A percentile compares a stretch with the other conserved stretches of the same genome.
phyloP scores from a whole-genome alignment of 1,139 yeast species.

The Geotrichum restrictum region DNA sequence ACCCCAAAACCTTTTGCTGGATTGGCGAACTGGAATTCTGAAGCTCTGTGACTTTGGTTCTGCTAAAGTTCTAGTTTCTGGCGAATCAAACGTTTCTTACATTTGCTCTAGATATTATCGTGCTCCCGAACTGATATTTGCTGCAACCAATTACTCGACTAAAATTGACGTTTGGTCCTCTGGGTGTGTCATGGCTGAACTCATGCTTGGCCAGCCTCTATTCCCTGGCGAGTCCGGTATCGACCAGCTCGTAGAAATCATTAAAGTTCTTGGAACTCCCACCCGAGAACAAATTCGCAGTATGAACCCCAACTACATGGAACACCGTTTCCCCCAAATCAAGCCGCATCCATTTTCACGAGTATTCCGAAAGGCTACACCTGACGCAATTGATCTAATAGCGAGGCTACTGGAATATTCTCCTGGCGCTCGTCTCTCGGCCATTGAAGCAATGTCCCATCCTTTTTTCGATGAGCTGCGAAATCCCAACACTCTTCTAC shows the following conservation, averaged over 20 bases:
- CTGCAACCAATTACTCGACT: conserved; percentile 90
- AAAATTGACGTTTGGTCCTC: conserved; percentile 97
- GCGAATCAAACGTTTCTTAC: conserved; percentile 91
- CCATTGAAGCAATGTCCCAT: conserved; percentile 64
- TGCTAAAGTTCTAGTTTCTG: conserved; percentile 86
- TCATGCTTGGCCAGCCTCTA: conserved; percentile 89
- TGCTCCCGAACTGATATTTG: conserved; percentile 90
- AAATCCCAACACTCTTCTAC: conserved; percentile 51
- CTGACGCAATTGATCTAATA: conserved; percentile 63
- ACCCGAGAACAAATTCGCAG: conserved; percentile 85
- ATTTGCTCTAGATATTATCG: conserved; percentile 95
- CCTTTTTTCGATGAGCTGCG: conserved; percentile 76
- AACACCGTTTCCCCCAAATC: conserved; percentile 93
- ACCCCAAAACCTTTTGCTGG: conserved; percentile 88
- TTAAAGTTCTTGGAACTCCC: conserved; percentile 93
- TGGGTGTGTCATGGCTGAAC: conserved; percentile 97
- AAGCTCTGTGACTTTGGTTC: conserved; percentile 97
- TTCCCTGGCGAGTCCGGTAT: conserved; percentile 98
- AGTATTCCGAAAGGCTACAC: conserved; percentile 65
- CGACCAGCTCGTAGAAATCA: conserved; percentile 94
- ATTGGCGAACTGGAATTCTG: conserved; percentile 76
- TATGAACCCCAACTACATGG: conserved; percentile 97
- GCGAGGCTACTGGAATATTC: conserved; percentile 65
- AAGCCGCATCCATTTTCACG: conserved; percentile 85
- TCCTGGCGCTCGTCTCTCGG: conserved; percentile 65